phyloP scores from a whole-genome alignment of 2,329 filamentous ascomycete species.

The Colletotrichum chlorophyti region DNA sequence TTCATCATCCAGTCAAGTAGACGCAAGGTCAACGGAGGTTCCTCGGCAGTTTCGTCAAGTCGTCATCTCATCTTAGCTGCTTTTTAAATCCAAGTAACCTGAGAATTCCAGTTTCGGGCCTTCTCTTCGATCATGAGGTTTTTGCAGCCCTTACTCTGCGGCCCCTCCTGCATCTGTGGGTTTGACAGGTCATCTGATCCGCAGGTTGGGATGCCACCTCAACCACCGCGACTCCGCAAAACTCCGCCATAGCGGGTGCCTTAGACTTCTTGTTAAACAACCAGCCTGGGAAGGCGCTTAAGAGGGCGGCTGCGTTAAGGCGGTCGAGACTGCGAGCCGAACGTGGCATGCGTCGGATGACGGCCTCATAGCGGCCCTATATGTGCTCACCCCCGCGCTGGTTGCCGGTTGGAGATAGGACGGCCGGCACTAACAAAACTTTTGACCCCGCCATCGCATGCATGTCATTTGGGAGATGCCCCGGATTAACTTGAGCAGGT shows the following conservation, averaged over 20 bases:
- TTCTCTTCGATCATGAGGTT: background rate
- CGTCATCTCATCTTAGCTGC: too few species aligned
- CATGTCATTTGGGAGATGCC: constrained; percentile 12
- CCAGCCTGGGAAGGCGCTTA: too few species aligned
- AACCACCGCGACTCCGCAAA: constrained; percentile 8
- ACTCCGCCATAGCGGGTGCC: constrained; percentile 7
- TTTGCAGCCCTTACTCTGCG: background rate
- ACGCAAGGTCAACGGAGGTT: too few species aligned
- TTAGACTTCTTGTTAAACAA: too few species aligned
- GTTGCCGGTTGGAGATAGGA: constrained; percentile 18
- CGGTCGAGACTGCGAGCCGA: background rate
- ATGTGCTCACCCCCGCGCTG: constrained; percentile 20
- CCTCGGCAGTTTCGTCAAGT: background rate
- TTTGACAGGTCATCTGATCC: constrained; percentile 13
- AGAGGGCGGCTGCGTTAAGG: too few species aligned
- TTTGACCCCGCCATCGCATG: constrained; percentile 12
- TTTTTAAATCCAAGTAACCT: background rate
- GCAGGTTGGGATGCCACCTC: constrained; percentile 5
- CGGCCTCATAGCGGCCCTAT: constrained; percentile 8
- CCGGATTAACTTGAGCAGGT: constrained; percentile 15
- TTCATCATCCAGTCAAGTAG: too few species aligned
- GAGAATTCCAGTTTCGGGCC: background rate
- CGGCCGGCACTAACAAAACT: constrained; percentile 17
- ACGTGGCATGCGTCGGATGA: background rate
- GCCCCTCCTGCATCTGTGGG: background rate